Base-by-base conservation (phyloP, 2,329 filamentous ascomycete species). In the Neonectria faginata region DNA sequence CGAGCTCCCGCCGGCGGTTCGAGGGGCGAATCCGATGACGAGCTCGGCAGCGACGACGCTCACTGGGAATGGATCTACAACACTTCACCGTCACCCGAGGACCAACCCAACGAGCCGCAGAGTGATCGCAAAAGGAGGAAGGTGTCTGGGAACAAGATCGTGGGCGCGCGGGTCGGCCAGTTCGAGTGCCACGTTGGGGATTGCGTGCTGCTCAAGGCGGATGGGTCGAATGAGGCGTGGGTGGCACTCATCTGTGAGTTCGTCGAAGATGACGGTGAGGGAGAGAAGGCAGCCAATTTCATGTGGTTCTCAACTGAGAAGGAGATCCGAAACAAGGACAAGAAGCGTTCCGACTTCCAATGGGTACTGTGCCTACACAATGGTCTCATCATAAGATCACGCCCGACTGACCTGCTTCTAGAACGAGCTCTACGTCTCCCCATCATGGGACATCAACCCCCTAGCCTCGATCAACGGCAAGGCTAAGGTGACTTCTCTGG, bases 261-360 rank as follows among this genome's bases (percentile, higher is more conserved):
- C 70, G 77, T 90, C 42, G 89, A 95, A 50, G 88, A 90, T 33
- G 89, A 92, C 20, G 89, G 91, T 12, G 76, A 80, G 16, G 79
- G 75, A 25, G 78, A 91, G 47, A 97, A 93, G 83, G 89, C 90
- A 27, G 95, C 92, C 60, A 92, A 91, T 67, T 96, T 99, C 75
- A 91, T 97, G 86, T 99, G 96, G 96, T 97, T 99, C 76, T 94
- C 92, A 0, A 93, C 92, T 0, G 92, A 97, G 73, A 92, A 91
- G 74, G 95, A 98, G 79, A 93, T 97, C 65, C 88, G 91, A 29
- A 96, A 92, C 73, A 91, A 90, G 75, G 87, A 89, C 62, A 95
- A 92, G 80, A 97, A 96, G 81, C 85, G 93, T 74, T 86, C 83
- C 12, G 96, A 99, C 79, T 93, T 88, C 64, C 78, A 97, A 57